These are phyloP conservation scores for Coemansia pectinata DNA, from an alignment of 192 early-diverging fungal species.

Conservation along the genomic window DNA sequence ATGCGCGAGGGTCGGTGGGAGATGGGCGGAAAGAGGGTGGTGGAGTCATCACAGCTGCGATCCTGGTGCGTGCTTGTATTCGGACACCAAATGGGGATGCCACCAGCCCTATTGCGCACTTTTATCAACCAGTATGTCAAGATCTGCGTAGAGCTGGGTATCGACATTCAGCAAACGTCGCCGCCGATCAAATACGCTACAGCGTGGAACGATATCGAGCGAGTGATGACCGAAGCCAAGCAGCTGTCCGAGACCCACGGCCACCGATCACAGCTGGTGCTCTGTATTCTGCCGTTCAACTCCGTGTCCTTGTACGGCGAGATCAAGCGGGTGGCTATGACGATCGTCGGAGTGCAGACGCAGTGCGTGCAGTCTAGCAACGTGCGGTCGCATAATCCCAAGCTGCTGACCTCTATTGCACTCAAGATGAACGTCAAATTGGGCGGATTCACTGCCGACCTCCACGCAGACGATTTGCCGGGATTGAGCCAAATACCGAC, in stretches of 20 bases:
- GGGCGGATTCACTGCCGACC: conserved; percentile 56
- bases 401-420: conserved; percentile 29
- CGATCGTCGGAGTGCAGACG: conserved; percentile 52
- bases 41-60: not conserved
- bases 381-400: conserved; percentile 10
- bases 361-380: conserved; percentile 52
- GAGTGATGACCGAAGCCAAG: not conserved
- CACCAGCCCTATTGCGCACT: not conserved
- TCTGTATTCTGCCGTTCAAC: conserved; percentile 30
- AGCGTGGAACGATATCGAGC: not conserved
- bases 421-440: conserved; percentile 70
- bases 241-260: not conserved
- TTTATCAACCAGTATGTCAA: conserved; percentile 28
- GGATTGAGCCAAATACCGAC: conserved; percentile 35
- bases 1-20: conserved; percentile 11
- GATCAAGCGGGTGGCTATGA: conserved; percentile 57
- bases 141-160: conserved; percentile 5
- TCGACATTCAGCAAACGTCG: conserved; percentile 13
- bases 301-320: conserved; percentile 43
- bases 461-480: conserved; percentile 18
- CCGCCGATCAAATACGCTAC: conserved; percentile 18
- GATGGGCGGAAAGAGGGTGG: not conserved
- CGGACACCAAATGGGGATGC: conserved; percentile 4
- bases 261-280: conserved; percentile 7
- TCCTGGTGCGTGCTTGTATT: conserved; percentile 35